Percentiles rank a stretch among this genome's conserved stretches.
Conservation (phyloP, 768 basidiomycete genomes). For the Trametes cinnabarina region DNA sequence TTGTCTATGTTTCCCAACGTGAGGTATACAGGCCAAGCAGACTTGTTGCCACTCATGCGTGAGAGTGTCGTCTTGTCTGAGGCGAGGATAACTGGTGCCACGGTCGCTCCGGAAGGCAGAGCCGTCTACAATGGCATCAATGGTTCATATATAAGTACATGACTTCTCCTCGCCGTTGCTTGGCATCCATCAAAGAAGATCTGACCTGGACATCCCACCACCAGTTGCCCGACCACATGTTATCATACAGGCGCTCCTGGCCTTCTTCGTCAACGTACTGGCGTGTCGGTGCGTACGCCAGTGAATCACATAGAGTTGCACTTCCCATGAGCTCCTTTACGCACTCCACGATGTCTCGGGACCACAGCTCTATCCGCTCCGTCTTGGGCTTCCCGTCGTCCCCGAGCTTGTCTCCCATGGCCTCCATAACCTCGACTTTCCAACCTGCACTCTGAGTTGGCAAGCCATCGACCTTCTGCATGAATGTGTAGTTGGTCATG, state of each 20-base stretch:
- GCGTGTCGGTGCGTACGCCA: constrained; percentile 36
- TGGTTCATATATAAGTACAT: background rate
- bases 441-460: constrained; percentile 17
- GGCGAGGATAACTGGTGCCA: constrained; percentile 30
- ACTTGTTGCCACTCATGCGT: constrained; percentile 27
- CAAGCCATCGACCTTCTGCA: constrained; percentile 22
- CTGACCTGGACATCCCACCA: constrained; percentile 50
- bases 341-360: constrained; percentile 36
- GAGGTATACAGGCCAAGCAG: constrained; percentile 34
- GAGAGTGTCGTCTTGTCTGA: constrained; percentile 32
- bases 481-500: constrained; percentile 18
- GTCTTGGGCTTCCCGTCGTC: constrained; percentile 8
- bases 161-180: background rate
- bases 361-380: constrained; percentile 34
- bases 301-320: constrained; percentile 28
- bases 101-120: constrained; percentile 25
- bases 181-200: background rate
- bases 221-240: constrained; percentile 49
- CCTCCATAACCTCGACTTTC: constrained; percentile 17
- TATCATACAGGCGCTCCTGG: constrained; percentile 30
- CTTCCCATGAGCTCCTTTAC: constrained; percentile 37
- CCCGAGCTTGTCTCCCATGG: constrained; percentile 15
- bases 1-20: constrained; percentile 33
- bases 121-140: constrained; percentile 10
- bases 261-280: constrained; percentile 32